These are phyloP conservation scores for Chalaropsis ovoidea DNA, from an alignment of 2,329 filamentous ascomycete species.

Conservation along the genomic window DNA sequence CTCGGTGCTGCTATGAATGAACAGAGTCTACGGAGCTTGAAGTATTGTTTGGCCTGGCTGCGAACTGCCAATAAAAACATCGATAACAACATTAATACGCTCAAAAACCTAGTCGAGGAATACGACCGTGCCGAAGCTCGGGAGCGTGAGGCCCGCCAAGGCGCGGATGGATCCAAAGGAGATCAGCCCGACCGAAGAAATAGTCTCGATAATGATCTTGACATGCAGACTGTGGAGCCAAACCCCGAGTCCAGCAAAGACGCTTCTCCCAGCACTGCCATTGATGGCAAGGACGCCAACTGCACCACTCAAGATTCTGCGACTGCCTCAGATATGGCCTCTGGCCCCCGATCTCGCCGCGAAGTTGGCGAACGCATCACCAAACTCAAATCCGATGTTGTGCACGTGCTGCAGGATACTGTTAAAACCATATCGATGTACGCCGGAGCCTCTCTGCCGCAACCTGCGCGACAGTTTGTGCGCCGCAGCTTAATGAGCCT, in stretches of 20 bases:
- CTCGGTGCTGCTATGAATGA: conserved; percentile 86
- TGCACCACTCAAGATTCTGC: neutral
- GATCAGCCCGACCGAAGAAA: conserved; percentile 18
- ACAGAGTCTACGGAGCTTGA: conserved; percentile 71
- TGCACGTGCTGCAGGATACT: conserved; percentile 69
- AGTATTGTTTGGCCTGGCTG: conserved; percentile 73
- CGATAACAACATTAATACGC: conserved; percentile 58
- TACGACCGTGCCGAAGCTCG: conserved; percentile 52
- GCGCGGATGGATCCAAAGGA: conserved; percentile 16
- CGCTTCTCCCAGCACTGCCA: neutral
- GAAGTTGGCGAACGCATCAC: conserved; percentile 55
- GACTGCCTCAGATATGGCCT: neutral
- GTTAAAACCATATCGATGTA: conserved; percentile 81
- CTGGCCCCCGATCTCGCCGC: conserved; percentile 21
- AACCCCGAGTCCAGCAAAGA: conserved; percentile 27
- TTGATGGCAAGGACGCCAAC: neutral
- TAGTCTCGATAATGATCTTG: conserved; percentile 20
- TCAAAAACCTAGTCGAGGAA: conserved; percentile 68
- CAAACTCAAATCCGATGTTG: conserved; percentile 56
- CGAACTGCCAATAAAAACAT: conserved; percentile 75
- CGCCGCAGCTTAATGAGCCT: conserved; percentile 73
- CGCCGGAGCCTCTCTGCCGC: conserved; percentile 79
- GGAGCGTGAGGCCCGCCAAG: conserved; percentile 21
- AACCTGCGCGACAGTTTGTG: conserved; percentile 76
- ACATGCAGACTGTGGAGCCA: conserved; percentile 29